These are phyloP conservation scores for Paecilomyces fulvus DNA, from an alignment of 2,329 filamentous ascomycete species.

Conservation along the genomic window DNA sequence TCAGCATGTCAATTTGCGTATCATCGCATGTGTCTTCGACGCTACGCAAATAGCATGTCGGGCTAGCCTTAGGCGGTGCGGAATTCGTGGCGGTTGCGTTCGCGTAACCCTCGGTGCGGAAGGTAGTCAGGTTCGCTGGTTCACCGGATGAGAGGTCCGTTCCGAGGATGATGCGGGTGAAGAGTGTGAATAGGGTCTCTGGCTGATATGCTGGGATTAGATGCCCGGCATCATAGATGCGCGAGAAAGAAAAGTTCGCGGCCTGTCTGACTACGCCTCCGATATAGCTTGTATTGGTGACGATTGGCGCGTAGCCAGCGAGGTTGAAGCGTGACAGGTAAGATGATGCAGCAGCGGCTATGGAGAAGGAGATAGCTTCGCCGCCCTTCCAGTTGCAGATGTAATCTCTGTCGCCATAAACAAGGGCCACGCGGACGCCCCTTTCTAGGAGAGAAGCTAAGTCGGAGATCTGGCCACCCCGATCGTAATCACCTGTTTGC, in stretches of 20 bases:
- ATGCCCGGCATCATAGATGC: constrained; percentile 46
- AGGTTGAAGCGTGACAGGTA: constrained; percentile 26
- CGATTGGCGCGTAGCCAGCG: constrained; percentile 42
- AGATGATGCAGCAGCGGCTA: constrained; percentile 22
- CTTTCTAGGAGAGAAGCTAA: constrained; percentile 22
- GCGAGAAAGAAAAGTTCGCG: constrained; percentile 38
- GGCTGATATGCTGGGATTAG: constrained; percentile 45
- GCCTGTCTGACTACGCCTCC: constrained; percentile 36
- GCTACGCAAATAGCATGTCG: constrained; percentile 54
- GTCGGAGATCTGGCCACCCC: constrained; percentile 14
- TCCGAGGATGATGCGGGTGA: constrained; percentile 44
- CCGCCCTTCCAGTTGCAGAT: constrained; percentile 38
- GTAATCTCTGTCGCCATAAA: constrained; percentile 31
- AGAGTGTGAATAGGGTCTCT: constrained; percentile 46
- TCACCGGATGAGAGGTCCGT: constrained; percentile 43
- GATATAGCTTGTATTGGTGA: constrained; percentile 41
- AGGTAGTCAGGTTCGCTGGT: constrained; percentile 43
- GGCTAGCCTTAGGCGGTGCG: constrained; percentile 39
- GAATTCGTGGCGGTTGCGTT: constrained; percentile 51
- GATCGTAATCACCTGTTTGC: constrained; percentile 15
- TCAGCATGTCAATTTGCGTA: constrained; percentile 42
- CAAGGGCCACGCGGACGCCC: constrained; percentile 37
- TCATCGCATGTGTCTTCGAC: constrained; percentile 45
- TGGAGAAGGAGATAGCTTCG: constrained; percentile 38
- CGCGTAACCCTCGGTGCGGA: constrained; percentile 49